Evolutionary conservation across 2,329 filamentous ascomycete genomes (phyloP), one percentile per base, ranked within the genome.

Genomic region (Fusarium subtropicale): DNA sequence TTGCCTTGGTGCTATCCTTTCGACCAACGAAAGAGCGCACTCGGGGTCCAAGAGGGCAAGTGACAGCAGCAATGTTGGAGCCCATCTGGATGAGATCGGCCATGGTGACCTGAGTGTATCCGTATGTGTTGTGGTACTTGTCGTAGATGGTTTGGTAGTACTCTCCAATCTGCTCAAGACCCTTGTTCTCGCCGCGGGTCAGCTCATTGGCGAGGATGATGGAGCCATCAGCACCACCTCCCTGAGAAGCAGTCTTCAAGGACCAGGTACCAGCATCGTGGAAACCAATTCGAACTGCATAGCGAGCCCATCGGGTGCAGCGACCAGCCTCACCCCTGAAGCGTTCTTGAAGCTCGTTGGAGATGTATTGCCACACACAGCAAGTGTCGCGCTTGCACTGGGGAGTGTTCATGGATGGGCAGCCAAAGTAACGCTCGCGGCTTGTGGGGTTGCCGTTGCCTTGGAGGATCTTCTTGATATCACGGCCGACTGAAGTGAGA

Each of bases 11-110:
- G 36, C 77, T 81, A 64, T 88, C 85, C 39, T 76, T 78, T 41
- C 86, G 82, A 36, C 86, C 86, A 30, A 87, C 81, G 52, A 83
- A 85, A 1, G 84, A 83, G 53, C 81, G 78, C 18, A 87, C 80
- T 20, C 81, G 81, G 3, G 86, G 86, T 4, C 81, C 80, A 7
- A 80, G 76, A 10, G 81, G 80, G 58, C 81, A 82, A 13, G 82
- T 80, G 6, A 85, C 81, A 10, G 84, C 84, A 22, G 83, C 86
- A 41, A 86, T 79, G 59, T 77, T 85, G 77, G 79, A 79, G 3
- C 83, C 84, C 71, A 87, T 83, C 72, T 88, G 85, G 36, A 87
- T 81, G 10, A 88, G 77, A 70, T 89, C 87, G 33, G 85, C 86
- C 69, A 84, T 84, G 5, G 81, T 80, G 34, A 88, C 80, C n/a